Conservation (phyloP, 169 alveolate genomes). For the Plasmodium blacklocki region DNA sequence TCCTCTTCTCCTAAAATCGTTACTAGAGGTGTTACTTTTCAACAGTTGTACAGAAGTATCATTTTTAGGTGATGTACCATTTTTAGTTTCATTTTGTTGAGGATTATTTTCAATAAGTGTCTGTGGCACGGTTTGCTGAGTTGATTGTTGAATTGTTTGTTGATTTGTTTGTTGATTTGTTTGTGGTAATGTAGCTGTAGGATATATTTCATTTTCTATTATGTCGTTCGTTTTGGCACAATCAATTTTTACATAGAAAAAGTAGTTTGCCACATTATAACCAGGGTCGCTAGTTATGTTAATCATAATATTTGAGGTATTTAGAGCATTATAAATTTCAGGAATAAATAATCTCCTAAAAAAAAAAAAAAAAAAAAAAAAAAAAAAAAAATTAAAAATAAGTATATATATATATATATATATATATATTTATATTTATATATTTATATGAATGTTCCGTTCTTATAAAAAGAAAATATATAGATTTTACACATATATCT, state of each 20-base stretch:
- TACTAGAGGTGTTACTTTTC: background rate
- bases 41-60: background rate
- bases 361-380: conserved; percentile 16
- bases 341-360: conserved; percentile 66
- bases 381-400: background rate
- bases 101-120: background rate
- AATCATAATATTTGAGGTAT: conserved; percentile 20
- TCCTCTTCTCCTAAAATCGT: background rate
- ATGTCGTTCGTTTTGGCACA: conserved; percentile 37
- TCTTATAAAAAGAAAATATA: background rate
- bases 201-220: conserved; percentile 49
- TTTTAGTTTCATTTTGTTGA: background rate
- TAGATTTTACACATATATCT: background rate
- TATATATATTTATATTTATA: background rate
- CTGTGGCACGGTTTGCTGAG: background rate
- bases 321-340: conserved; percentile 7
- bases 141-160: background rate
- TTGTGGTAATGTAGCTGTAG: background rate
- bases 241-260: conserved; percentile 58
- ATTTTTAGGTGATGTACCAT: background rate
- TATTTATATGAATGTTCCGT: background rate
- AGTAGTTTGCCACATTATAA: conserved; percentile 34
- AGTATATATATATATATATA: background rate
- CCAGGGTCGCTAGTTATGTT: conserved; percentile 50
- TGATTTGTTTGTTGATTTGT: background rate